phyloP scores from a whole-genome alignment of 169 alveolate species.

The Plasmodium adleri region DNA sequence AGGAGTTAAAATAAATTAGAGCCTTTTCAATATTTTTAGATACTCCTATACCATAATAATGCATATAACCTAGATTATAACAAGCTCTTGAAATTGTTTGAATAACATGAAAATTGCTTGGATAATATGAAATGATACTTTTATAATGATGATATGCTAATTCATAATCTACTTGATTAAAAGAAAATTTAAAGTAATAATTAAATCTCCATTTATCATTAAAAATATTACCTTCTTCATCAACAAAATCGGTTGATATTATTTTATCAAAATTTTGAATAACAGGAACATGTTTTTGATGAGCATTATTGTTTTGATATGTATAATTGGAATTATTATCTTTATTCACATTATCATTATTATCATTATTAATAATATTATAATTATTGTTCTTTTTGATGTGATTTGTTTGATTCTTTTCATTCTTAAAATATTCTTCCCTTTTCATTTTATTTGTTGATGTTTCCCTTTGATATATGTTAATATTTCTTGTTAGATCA shows the following conservation, averaged over 20 bases:
- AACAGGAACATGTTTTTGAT: too few species aligned
- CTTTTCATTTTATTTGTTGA: neutral
- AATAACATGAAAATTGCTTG: constrained; percentile 45
- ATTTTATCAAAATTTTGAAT: neutral
- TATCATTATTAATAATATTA: neutral
- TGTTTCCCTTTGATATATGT: neutral
- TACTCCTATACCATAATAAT: constrained; percentile 72
- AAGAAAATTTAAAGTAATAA: constrained; percentile 32
- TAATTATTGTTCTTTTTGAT: neutral
- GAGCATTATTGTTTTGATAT: too few species aligned
- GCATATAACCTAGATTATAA: constrained; percentile 65
- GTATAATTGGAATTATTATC: too few species aligned
- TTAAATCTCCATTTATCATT: constrained; percentile 55
- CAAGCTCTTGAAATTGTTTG: constrained; percentile 56
- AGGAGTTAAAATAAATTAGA: constrained; percentile 48
- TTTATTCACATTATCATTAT: neutral
- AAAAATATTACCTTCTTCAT: constrained; percentile 50
- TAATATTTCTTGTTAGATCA: constrained; percentile 8
- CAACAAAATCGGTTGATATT: constrained; percentile 42
- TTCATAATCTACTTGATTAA: constrained; percentile 53
- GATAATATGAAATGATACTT: constrained; percentile 62
- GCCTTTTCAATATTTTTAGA: constrained; percentile 59
- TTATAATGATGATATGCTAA: constrained; percentile 72
- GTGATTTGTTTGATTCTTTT: neutral
- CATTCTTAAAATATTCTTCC: neutral